phyloP scores from a whole-genome alignment of 805 yeast species.

The Yarrowia phangngaensis region DNA sequence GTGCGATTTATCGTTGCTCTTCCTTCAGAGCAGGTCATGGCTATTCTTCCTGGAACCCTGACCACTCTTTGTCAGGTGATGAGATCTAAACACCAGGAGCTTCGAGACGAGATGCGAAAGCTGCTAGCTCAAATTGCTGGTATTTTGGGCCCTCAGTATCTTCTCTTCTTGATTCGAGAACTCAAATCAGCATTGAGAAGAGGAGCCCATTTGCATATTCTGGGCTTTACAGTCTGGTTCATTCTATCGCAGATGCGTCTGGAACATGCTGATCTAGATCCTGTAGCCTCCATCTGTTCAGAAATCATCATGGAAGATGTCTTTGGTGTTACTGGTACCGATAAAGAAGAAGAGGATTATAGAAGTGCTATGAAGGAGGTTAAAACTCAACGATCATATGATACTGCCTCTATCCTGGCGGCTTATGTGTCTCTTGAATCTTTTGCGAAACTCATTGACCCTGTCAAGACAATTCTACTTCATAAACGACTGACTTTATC shows the following conservation, averaged over 20 bases:
- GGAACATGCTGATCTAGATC: slow-evolving; percentile 69
- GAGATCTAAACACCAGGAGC: slow-evolving; percentile 77
- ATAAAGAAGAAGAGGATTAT: slow-evolving; percentile 92
- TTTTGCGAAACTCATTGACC: slow-evolving; percentile 59
- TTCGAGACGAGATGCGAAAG: slow-evolving; percentile 81
- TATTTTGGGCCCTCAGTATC: slow-evolving; percentile 67
- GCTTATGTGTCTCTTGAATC: slow-evolving; percentile 54
- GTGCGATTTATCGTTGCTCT: slow-evolving; percentile 63
- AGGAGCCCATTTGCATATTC: slow-evolving; percentile 91
- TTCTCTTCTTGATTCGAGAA: slow-evolving; percentile 73
- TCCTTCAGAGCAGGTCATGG: slow-evolving; percentile 50
- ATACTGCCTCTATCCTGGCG: slow-evolving; percentile 76
- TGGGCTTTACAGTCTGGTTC: slow-evolving; percentile 81
- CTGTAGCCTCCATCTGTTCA: slow-evolving; percentile 54
- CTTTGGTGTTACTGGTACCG: slow-evolving; percentile 88
- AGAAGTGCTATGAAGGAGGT: slow-evolving; percentile 83
- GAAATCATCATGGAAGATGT: slow-evolving; percentile 84
- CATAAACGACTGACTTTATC: slow-evolving; percentile 62
- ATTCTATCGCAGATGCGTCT: slow-evolving; percentile 53
- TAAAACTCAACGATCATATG: slow-evolving; percentile 81
- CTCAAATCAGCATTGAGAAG: slow-evolving; percentile 71
- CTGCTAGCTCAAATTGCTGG: slow-evolving; percentile 61
- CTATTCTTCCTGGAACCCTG: slow-evolving; percentile 72
- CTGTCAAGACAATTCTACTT: slow-evolving; percentile 59
- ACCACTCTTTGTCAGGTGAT: slow-evolving; percentile 86